These are phyloP conservation scores for Coriaria nepalensis DNA, from an alignment of 306 rosid genomes.

Conservation along the genomic window DNA sequence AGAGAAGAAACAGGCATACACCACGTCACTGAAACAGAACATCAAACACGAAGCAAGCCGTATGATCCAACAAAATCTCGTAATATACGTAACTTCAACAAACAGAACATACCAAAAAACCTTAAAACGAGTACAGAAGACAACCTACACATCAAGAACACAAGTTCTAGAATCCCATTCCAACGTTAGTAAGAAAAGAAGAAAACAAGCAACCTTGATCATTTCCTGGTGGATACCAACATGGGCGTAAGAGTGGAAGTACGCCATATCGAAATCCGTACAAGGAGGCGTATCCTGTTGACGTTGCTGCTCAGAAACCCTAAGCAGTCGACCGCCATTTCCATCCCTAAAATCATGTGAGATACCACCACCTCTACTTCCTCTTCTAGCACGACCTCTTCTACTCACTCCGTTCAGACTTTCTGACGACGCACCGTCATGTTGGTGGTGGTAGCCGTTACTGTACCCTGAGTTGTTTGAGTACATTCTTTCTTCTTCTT, in stretches of 20 bases:
- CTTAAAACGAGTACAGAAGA: too few species aligned
- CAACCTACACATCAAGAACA: background rate
- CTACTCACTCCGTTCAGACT: conserved; percentile 20
- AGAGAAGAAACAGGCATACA: too few species aligned
- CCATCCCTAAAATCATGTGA: conserved; percentile 35
- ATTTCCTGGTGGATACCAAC: conserved; percentile 95
- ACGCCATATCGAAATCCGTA: conserved; percentile 88
- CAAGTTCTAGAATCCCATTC: background rate
- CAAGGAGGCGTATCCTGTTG: conserved; percentile 43
- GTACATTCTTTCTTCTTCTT: conserved; percentile 18
- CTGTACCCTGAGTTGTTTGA: conserved; percentile 20
- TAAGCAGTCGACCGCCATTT: conserved; percentile 18
- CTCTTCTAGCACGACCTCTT: conserved; percentile 47
- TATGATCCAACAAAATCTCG: too few species aligned
- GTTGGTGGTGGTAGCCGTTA: conserved; percentile 28
- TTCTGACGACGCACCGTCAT: conserved; percentile 12
- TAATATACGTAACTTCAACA: too few species aligned
- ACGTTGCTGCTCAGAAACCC: conserved; percentile 51
- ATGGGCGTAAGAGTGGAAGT: conserved; percentile 86
- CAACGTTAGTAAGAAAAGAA: background rate
- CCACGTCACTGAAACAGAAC: too few species aligned
- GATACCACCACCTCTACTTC: conserved; percentile 32
- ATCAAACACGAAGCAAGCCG: too few species aligned
- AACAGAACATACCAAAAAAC: too few species aligned
- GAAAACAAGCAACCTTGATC: conserved; percentile 54